Evolutionary conservation across 192 early-diverging fungal genomes (phyloP), one percentile per base, ranked within the genome.

Genomic region (Kappamyces sp.): DNA sequence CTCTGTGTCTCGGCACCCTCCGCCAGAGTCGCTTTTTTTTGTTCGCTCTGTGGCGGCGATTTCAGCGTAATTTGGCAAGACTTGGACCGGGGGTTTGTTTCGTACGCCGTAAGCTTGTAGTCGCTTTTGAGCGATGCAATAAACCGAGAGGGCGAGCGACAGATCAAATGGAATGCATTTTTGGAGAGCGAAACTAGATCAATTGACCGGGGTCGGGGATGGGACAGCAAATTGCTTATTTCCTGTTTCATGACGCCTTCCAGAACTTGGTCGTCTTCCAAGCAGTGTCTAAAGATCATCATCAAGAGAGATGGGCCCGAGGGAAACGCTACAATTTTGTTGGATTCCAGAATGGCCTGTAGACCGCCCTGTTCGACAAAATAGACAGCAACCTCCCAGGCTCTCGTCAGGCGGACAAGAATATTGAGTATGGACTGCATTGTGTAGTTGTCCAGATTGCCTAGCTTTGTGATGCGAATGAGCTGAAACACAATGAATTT

Each of bases 271-370:
- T 68, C 55, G 57, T 84, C 78, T 66, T 98, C 94, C 57, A 94
- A 76, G 9, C 88, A 79, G 62, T 98, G 91, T 2, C 93, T 82
- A 49, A 98, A 60, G n/a, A 98, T 88, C 62, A 94, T 87, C 14
- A 88, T 69, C 6, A 88, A 76, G 45, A 94, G 78, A 37, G 83
- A 79, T 42, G 86, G 86, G 53, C 92, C 89, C 11, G 89, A 83
- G 46, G 84, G 77, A 63, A 91, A 86, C 33, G 77, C 78, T 49
- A 80, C 83, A 7, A 84, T 66, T 29, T 81, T 81, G 35, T 73
- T 63, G 12, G 75, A 61, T 11, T 77, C 68, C 67, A 91, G 84
- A 4, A 94, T 62, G 29, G 85, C 45, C 43, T 73, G 65, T 55
- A 93, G 59, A 7, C 89, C 84, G 41, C 79, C 79, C n/a, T 71